Base-by-base conservation (phyloP, 2,329 filamentous ascomycete species). In the Blastomyces parvus region DNA sequence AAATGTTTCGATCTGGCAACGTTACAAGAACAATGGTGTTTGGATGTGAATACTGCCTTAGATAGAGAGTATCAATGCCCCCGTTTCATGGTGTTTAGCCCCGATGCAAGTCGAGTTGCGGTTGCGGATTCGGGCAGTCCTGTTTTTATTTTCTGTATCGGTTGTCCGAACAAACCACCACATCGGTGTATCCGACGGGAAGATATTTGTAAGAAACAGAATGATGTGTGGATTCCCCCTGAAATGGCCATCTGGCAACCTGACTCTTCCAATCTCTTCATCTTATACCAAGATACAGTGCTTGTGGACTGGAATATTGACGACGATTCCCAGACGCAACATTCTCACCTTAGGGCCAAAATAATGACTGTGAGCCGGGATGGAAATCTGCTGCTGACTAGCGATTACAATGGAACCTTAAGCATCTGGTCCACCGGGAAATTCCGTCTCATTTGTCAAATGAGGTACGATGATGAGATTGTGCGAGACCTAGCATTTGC, bases 341-440 rank as follows among this genome's bases (percentile, higher is more conserved):
- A 67, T 62, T 60, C 64, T 48, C 42, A 69, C 46, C 63, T 69
- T 22, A 63, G 65, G 22, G 64, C 68, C 27, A 64, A 64, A 40
- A 66, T 68, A 46, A 64, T 73, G 63, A 63, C 61, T 7, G 50
- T 65, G 7, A 72, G 70, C 50, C 40, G 57, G 13, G 67, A 72
- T 58, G 70, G 70, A 11, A 69, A 64, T 30, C 56, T 70, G 3
- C 66, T 74, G 17, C 61, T 72, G 6, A 71, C 70, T 3, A 69
- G 71, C 55, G 63, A 69, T 40, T 14, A 40, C 50, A 63, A 63
- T 53, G 40, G 64, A 42, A 70, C 70, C 11, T 62, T 73, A 25
- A 69, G 66, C 40, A 62, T 73, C 30, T 73, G 69, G 69, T 66
- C 65, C 19, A 69, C 70, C 5, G 48, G 55, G 63, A n/a, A 63